Evolutionary conservation across 768 basidiomycete species (phyloP).

Genomic region (Phanerochaete sordida): DNA sequence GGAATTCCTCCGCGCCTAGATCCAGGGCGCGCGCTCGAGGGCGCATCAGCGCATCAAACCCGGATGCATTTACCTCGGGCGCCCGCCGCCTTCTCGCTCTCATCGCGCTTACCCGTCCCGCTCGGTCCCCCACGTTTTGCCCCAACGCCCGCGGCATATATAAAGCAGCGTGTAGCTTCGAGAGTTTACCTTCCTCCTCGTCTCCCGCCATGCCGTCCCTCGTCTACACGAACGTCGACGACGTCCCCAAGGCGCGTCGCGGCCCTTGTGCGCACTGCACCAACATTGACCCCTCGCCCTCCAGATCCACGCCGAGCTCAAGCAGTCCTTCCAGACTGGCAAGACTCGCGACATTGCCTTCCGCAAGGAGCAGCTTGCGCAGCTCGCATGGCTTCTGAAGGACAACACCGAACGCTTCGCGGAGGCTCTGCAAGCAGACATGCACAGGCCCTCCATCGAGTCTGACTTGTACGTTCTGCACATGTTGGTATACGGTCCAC

Average conservation of each 20-base stretch:
- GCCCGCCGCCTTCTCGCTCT: too few relatives aligned
- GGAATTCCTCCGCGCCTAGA: background rate
- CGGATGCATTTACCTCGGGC: too few relatives aligned
- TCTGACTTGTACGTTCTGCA: slow-evolving; percentile 40
- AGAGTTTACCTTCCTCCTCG: too few relatives aligned
- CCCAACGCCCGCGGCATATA: too few relatives aligned
- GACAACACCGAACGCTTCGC: slow-evolving; percentile 66
- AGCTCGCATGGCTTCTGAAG: slow-evolving; percentile 67
- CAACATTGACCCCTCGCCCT: too few relatives aligned
- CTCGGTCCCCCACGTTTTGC: too few relatives aligned
- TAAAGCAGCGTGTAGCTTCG: too few relatives aligned
- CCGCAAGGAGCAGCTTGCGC: slow-evolving; percentile 73
- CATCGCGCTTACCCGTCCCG: too few relatives aligned
- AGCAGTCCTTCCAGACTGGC: slow-evolving; percentile 57
- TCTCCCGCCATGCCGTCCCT: background rate
- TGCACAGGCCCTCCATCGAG: slow-evolving; percentile 63
- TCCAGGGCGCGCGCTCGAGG: too few relatives aligned
- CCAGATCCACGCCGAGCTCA: slow-evolving; percentile 32
- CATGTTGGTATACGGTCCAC: background rate
- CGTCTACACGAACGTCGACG: slow-evolving; percentile 12
- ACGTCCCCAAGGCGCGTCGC: slow-evolving; percentile 11
- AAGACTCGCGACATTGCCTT: slow-evolving; percentile 64
- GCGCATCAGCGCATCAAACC: too few relatives aligned
- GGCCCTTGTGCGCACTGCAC: too few relatives aligned
- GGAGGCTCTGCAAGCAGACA: slow-evolving; percentile 54